Evolutionary conservation across 768 basidiomycete genomes (phyloP).

Genomic region (Leccinum pellstonianum): DNA sequence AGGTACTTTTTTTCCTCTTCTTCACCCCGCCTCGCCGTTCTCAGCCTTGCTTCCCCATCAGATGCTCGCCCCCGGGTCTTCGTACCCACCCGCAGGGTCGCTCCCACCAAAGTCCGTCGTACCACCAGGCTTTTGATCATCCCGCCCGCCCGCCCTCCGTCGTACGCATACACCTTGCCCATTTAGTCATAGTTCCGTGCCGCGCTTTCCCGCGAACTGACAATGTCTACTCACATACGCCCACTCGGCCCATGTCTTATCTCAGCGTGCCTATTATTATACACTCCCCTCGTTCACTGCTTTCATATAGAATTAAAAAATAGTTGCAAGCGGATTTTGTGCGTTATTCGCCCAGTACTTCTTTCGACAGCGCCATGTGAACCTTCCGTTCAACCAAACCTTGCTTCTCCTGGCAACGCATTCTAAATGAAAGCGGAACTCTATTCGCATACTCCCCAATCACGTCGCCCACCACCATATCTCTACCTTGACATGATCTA

Average conservation of each 20-base stretch:
- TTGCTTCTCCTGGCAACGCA: constrained; percentile 32
- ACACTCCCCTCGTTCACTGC: constrained; percentile 23
- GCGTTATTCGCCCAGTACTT: constrained; percentile 13
- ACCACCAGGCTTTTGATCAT: constrained; percentile 77
- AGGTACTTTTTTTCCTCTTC: constrained; percentile 48
- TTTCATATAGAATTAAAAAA: constrained; percentile 14
- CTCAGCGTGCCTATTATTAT: constrained; percentile 31
- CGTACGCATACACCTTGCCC: not conserved
- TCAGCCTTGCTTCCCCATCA: constrained; percentile 31
- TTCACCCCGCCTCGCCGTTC: constrained; percentile 2
- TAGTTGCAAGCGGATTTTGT: constrained; percentile 25
- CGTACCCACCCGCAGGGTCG: constrained; percentile 51
- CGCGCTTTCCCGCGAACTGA: constrained; percentile 15
- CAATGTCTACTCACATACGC: constrained; percentile 8
- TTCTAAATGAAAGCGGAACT: constrained; percentile 26
- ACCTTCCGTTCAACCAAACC: constrained; percentile 8
- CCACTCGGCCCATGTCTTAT: constrained; percentile 25
- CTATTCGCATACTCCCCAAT: constrained; percentile 21
- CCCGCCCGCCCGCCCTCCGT: not conserved
- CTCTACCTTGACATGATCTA: constrained; percentile 26
- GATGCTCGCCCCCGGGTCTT: constrained; percentile 69
- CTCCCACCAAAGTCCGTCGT: constrained; percentile 56
- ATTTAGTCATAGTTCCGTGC: constrained; percentile 14
- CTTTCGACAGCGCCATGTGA: constrained; percentile 22
- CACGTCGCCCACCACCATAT: constrained; percentile 7